phyloP scores from a whole-genome alignment of 225 moss, liverwort and hornwort species.

The Pseudoscleropodium purum region DNA sequence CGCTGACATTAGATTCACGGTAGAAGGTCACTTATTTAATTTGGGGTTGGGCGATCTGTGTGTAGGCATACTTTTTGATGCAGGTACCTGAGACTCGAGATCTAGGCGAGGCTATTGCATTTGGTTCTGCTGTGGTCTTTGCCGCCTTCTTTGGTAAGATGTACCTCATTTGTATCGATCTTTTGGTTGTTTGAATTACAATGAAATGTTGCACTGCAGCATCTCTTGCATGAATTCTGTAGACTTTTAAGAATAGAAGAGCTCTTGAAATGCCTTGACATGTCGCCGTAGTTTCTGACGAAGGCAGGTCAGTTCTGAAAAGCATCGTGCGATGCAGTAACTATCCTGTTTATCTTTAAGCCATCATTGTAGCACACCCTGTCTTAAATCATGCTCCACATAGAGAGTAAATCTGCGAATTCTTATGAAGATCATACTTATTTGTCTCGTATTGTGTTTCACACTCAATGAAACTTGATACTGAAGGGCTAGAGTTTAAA shows the following conservation, averaged over 20 bases:
- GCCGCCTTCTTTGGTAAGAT: slow-evolving; percentile 63
- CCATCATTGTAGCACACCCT: background rate
- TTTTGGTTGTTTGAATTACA: background rate
- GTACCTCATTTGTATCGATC: background rate
- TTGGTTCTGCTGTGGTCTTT: slow-evolving; percentile 60
- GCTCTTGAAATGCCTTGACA: background rate
- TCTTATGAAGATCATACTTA: background rate
- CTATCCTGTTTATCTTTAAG: background rate
- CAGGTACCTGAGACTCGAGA: slow-evolving; percentile 68
- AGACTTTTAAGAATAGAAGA: background rate
- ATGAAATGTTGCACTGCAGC: background rate
- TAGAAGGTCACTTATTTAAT: background rate
- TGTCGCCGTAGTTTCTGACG: background rate
- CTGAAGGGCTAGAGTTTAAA: background rate
- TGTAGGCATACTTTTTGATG: slow-evolving; percentile 68
- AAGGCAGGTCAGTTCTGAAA: background rate
- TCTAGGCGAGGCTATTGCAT: slow-evolving; percentile 64
- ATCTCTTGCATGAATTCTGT: background rate
- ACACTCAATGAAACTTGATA: background rate
- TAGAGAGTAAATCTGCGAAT: background rate
- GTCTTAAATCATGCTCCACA: background rate
- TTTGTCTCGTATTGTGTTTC: background rate
- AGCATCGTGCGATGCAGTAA: background rate
- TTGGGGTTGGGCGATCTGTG: background rate
- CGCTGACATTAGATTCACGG: background rate